phyloP scores from a whole-genome alignment of 345 rosid genomes.

The Triadica sebifera region DNA sequence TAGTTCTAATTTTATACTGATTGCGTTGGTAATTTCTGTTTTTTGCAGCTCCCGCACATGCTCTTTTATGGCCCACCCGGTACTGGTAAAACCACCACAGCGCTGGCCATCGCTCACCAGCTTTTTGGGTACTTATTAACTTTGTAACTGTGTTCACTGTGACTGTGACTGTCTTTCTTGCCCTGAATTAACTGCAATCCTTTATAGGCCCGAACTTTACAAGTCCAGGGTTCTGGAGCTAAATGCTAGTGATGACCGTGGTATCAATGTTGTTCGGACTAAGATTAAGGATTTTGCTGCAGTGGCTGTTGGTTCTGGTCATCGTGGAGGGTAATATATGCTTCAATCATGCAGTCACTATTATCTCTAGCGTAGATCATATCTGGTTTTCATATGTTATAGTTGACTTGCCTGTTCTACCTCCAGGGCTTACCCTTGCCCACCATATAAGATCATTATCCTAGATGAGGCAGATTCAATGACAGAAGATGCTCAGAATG shows the following conservation, averaged over 20 bases:
- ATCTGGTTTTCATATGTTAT: not conserved
- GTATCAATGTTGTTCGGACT: constrained; percentile 91
- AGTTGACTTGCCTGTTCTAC: not conserved
- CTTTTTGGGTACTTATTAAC: constrained; percentile 59
- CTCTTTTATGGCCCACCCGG: constrained; percentile 97
- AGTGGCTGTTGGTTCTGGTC: constrained; percentile 77
- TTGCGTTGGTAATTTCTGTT: not conserved
- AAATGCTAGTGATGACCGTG: constrained; percentile 99
- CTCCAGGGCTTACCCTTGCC: constrained; percentile 84
- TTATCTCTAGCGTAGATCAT: not conserved
- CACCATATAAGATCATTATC: constrained; percentile 83
- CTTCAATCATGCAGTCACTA: not conserved
- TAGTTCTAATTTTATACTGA: not conserved
- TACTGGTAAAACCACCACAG: constrained; percentile 95
- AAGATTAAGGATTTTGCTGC: constrained; percentile 96
- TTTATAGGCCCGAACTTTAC: constrained; percentile 82
- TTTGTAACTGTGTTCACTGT: not conserved
- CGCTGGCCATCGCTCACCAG: constrained; percentile 94
- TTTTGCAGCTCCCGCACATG: constrained; percentile 84
- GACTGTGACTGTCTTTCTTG: not conserved
- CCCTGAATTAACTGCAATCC: not conserved
- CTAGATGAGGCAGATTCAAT: constrained; percentile 97
- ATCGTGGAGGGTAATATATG: constrained; percentile 56
- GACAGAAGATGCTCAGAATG: constrained; percentile 99
- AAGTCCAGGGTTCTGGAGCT: constrained; percentile 92